Base-by-base conservation (phyloP, 2,329 filamentous ascomycete species). In the Ophiocordyceps unilateralis region DNA sequence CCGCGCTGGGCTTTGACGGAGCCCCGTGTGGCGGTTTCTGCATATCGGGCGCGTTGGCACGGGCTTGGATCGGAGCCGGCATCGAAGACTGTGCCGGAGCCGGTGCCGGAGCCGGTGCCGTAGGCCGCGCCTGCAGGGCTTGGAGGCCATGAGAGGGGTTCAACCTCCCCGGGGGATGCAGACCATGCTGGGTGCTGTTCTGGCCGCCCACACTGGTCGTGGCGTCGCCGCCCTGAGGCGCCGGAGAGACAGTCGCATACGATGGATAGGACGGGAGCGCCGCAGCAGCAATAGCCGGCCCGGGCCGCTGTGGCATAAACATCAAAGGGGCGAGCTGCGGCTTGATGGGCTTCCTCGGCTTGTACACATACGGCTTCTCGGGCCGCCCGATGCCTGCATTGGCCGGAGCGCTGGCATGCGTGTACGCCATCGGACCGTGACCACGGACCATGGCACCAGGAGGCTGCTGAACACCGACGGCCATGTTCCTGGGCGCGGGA, bases 311-410 rank as follows among this genome's bases (percentile, higher is more conserved):
- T 5, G 53, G 48, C 10, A 51, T 48, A 21, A 53, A 55, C 41
- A 47, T 46, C 22, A 45, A 41, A 30, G 51, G 44, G n/a, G 50
- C 50, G 44, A 48, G 48, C 8, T 48, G 49, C 5, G 52, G 42
- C 19, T 55, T 54, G 1, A 56, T 47, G 1, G 64, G 55, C 43
- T 61, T 62, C 46, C 62, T 56, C 1, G 70, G 69, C 48, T 75
- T 74, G 54, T 74, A 74, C 28, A 65, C 59, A 46, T 74, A 74
- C 5, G 70, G 70, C 53, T 66, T 74, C 26, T 66, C 64, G 7
- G 58, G 46, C 41, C 58, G 61, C 8, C 45, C 37, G 2, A 46
- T 40, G 3, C 45, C 28, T 2, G 48, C 17, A n/a, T n/a, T n/a
- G n/a, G n/a, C n/a, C n/a, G n/a, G n/a, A n/a, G n/a, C n/a, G n/a